Conservation (phyloP, 257 asterid species). For the Solanum etuberosum region DNA sequence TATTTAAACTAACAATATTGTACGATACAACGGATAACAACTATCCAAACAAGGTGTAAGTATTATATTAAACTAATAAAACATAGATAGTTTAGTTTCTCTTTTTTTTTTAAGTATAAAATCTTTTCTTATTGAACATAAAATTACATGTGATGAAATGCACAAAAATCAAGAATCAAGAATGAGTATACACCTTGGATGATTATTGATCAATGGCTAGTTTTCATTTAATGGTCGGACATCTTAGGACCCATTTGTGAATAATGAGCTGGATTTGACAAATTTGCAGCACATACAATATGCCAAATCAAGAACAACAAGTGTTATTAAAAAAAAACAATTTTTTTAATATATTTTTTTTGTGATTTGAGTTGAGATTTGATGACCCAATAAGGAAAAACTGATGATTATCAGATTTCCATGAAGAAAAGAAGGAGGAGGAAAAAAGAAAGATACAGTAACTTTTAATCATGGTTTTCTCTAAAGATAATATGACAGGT, state of each 20-base stretch:
- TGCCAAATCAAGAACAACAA: not conserved
- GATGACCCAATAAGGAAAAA: constrained; percentile 12
- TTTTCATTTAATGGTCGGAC: not conserved
- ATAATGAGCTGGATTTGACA: not conserved
- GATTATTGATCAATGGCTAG: not conserved
- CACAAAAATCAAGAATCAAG: not conserved
- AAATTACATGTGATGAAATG: not conserved
- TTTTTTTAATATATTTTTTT: not conserved
- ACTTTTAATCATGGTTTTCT: constrained; percentile 27
- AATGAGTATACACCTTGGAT: not conserved
- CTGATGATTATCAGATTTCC: constrained; percentile 15
- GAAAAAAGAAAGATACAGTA: constrained; percentile 1
- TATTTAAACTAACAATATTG: too few relatives aligned
- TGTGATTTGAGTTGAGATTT: constrained; percentile 13
- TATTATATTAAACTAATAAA: too few relatives aligned
- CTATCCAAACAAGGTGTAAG: too few relatives aligned
- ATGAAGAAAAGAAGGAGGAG: constrained; percentile 17
- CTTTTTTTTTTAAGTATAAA: not conserved
- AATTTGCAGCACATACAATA: not conserved
- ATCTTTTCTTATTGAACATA: not conserved
- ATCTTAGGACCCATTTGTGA: not conserved
- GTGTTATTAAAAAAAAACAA: not conserved
- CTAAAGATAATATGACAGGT: constrained; percentile 54
- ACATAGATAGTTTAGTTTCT: not conserved
- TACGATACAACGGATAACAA: too few relatives aligned